Base-by-base conservation (phyloP, 1,139 yeast genomes). In the Suhomyces anneliseae region DNA sequence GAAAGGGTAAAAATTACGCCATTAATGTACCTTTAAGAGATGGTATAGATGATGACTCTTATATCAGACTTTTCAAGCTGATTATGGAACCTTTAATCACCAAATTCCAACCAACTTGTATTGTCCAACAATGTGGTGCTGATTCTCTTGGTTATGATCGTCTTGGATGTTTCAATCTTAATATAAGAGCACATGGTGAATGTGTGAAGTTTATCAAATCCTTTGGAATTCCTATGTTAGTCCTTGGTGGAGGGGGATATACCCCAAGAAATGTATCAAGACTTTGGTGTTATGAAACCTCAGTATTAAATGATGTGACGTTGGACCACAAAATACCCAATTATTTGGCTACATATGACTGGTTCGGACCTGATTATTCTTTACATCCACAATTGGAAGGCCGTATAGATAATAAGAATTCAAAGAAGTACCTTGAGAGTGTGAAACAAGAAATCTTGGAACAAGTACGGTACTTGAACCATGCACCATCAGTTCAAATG, bases 241-340 rank as follows among this genome's bases (percentile, higher is more conserved):
- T 93, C 10, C 70, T 93, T 11, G 99, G 99, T 27, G 99, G 99
- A 34, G 99, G 99, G 46, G 99, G 99, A 3, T 93, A 93, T 66
- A 93, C 99, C 0, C 96, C 97, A 46, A 80, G 97, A 57, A 93
- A 93, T 61, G 99, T 93, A 8, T 87, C 96, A 9, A 74, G 99
- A 52, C 76, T 93, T 36, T 93, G 99, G 99, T 83, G 97, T 40
- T 90, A 87, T 63, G 99, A 93, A 65, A 95, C 99, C 0, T 85
- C 96, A 39, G 81, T 93, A 3, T 76, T 92, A 61, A 84, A 90
- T 48, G 93, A 89, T 58, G 88, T 87, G 1, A 80, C 87, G 26
- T 66, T 93, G 47, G 89, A 87, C 47, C 77, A 86, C 27, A 83
- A 83, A 54, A 75, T 93, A 43, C 99, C 99, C 0, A 82, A 83